Percentiles rank a stretch among this genome's conserved stretches.
Evolutionary conservation across 1,284 basidiomycete species (phyloP).

Genomic region (Ustilago trichophora): DNA sequence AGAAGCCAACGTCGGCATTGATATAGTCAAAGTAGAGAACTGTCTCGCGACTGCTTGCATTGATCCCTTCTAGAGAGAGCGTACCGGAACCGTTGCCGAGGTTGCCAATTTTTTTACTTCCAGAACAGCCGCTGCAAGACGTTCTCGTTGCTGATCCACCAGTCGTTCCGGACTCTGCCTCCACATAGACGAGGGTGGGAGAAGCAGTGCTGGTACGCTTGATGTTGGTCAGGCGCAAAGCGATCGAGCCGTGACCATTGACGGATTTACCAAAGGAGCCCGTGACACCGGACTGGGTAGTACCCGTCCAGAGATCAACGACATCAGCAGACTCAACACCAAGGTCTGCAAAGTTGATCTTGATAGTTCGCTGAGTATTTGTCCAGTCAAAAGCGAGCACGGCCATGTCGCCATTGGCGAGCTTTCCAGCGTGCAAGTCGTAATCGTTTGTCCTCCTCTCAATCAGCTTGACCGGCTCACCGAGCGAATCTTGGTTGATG

Average conservation of each 20-base stretch:
- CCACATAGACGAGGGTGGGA: slow-evolving; percentile 20
- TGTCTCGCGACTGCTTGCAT: slow-evolving; percentile 8
- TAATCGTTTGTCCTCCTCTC: slow-evolving; percentile 33
- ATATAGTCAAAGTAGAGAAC: slow-evolving; percentile 51
- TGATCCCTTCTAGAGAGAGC: slow-evolving; percentile 28
- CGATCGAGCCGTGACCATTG: slow-evolving; percentile 36
- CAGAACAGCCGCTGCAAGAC: slow-evolving; percentile 36
- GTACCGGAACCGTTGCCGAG: slow-evolving; percentile 23
- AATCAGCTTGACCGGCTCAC: slow-evolving; percentile 51
- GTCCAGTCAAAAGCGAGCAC: slow-evolving; percentile 43
- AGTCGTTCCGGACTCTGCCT: slow-evolving; percentile 19
- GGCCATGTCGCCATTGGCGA: slow-evolving; percentile 41
- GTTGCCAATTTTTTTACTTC: slow-evolving; percentile 32
- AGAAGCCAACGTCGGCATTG: slow-evolving; percentile 42
- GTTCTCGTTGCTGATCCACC: slow-evolving; percentile 12
- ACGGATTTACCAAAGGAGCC: slow-evolving; percentile 27
- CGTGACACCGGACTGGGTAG: not conserved
- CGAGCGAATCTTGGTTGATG: slow-evolving; percentile 55
- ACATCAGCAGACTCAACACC: slow-evolving; percentile 36
- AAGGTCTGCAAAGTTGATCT: slow-evolving; percentile 36
- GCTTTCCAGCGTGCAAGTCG: slow-evolving; percentile 38
- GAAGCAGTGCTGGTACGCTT: slow-evolving; percentile 3
- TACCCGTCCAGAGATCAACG: slow-evolving; percentile 29
- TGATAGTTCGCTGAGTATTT: slow-evolving; percentile 22
- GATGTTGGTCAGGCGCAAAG: slow-evolving; percentile 39